Evolutionary conservation across 2,329 filamentous ascomycete genomes (phyloP), one percentile per base, ranked within the genome.

Genomic region (Verticillium longisporum): DNA sequence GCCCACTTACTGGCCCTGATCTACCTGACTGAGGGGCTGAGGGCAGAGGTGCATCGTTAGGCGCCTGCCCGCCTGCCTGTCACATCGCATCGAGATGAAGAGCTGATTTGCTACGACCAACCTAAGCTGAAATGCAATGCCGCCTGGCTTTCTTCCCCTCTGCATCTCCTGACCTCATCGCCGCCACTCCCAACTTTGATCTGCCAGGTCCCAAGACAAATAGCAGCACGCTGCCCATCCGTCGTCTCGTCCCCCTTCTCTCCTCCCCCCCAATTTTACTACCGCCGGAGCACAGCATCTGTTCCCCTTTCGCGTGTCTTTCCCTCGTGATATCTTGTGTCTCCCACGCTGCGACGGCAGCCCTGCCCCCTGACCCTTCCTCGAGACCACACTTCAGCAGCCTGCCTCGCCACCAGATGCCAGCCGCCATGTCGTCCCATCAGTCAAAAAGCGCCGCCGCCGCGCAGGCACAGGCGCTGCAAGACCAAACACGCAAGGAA

Each of bases 401-500:
- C 13, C 11, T 26, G 26, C 13, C 41, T 36, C 18, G 32, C 32
- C 32, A 53, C 45, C 26, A 26, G 33, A n/a, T 26, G 4, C 32
- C 26, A 54, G 41, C 31, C 38, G 18, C 11, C 57, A 55, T 54
- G 45, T 32, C 45, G 14, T 54, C 41, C 14, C 26, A 18, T 55
- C 31, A 54, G 6, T 36, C 57, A 59, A 59, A 53, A 59, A 60
- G 36, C 21, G 54, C 26, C 66, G 58, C 71, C 10, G 68, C 68
- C 37, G 63, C 68, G 18, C 64, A 68, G 57, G 75, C 74, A 64
- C 66, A 66, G 70, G 76, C 77, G 36, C 80, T 84, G 77, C 82
- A 84, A 71, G 63, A 74, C 45, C 77, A 75, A 60, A 83, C 82
- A 11, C 76, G 83, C 65, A 73, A 74, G 66, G 73, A 79, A 61